Conservation (phyloP, 2,329 filamentous ascomycete genomes). For the Pseudogymnoascus sp. region DNA sequence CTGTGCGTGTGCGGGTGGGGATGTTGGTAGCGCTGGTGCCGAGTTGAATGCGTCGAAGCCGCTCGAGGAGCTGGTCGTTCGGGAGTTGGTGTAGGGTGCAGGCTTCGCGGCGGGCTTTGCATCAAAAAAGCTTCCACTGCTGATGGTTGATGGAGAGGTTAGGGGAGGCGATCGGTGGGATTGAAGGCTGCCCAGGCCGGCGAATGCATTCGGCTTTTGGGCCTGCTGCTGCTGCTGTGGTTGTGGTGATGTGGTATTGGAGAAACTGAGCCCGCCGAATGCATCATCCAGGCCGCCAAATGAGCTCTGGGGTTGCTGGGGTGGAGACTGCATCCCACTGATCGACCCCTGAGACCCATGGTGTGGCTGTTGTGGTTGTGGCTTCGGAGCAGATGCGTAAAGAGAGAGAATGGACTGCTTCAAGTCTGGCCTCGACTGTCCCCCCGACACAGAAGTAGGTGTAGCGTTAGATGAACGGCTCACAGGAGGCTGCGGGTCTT, state of each 20-base stretch:
- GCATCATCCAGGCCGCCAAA: conserved; percentile 62
- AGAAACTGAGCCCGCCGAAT: conserved; percentile 63
- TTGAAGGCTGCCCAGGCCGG: conserved; percentile 36
- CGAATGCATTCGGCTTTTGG: conserved; percentile 36
- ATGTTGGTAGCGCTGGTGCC: conserved; percentile 28
- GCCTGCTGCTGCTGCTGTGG: conserved; percentile 31
- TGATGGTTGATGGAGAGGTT: conserved; percentile 36
- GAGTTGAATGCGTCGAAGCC: conserved; percentile 55
- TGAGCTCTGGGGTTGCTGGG: conserved; percentile 37
- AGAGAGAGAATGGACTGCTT: conserved; percentile 97
- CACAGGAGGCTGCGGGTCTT: conserved; percentile 54
- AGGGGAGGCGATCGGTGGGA: conserved; percentile 33
- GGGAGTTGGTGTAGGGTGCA: conserved; percentile 36
- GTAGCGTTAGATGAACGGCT: conserved; percentile 75
- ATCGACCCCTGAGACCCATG: conserved; percentile 57
- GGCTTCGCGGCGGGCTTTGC: conserved; percentile 43
- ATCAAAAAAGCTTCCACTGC: conserved; percentile 77
- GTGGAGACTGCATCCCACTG: conserved; percentile 56
- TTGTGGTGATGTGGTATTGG: conserved; percentile 37
- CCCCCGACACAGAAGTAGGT: conserved; percentile 49
- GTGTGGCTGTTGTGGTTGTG: conserved; percentile 49
- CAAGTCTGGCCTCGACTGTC: conserved; percentile 77
- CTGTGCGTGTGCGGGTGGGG: conserved; percentile 35
- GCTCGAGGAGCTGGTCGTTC: conserved; percentile 46
- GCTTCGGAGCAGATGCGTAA: conserved; percentile 76